Evolutionary conservation across 768 basidiomycete species (phyloP).

Genomic region (Amanita exitialis): DNA sequence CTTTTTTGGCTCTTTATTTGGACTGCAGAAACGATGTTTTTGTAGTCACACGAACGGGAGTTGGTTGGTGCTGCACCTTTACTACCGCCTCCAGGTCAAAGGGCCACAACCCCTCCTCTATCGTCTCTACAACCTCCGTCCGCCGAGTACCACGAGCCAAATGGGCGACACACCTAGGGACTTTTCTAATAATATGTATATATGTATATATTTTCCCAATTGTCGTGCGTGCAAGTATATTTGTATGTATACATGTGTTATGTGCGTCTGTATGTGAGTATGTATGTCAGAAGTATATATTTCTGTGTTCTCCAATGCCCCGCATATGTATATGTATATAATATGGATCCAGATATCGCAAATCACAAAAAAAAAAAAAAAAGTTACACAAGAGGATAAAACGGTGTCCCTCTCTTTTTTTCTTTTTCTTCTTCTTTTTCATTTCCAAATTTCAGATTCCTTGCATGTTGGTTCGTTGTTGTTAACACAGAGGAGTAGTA

Average conservation of each 20-base stretch:
- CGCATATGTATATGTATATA: neutral
- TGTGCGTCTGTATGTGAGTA: neutral
- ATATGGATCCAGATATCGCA: neutral
- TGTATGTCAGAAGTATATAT: too few relatives aligned
- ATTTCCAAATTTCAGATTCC: too few relatives aligned
- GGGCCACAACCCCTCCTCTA: neutral
- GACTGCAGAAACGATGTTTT: too few relatives aligned
- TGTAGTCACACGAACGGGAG: conserved; percentile 3
- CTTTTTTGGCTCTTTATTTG: too few relatives aligned
- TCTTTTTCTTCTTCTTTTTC: too few relatives aligned
- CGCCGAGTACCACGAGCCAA: neutral
- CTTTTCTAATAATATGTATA: neutral
- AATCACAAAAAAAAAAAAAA: neutral
- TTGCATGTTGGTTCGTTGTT: neutral
- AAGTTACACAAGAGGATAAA: neutral
- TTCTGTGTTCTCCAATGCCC: too few relatives aligned
- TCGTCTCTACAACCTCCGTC: neutral
- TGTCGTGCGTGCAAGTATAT: neutral
- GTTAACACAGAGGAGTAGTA: too few relatives aligned
- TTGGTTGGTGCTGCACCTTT: neutral
- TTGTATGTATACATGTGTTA: neutral
- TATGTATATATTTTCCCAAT: too few relatives aligned
- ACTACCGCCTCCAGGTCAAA: neutral
- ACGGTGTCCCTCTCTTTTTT: too few relatives aligned
- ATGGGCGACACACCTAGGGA: conserved; percentile 1